Evolutionary conservation across 2,329 filamentous ascomycete genomes (phyloP).

Genomic region (Phyllosticta citriasiana): DNA sequence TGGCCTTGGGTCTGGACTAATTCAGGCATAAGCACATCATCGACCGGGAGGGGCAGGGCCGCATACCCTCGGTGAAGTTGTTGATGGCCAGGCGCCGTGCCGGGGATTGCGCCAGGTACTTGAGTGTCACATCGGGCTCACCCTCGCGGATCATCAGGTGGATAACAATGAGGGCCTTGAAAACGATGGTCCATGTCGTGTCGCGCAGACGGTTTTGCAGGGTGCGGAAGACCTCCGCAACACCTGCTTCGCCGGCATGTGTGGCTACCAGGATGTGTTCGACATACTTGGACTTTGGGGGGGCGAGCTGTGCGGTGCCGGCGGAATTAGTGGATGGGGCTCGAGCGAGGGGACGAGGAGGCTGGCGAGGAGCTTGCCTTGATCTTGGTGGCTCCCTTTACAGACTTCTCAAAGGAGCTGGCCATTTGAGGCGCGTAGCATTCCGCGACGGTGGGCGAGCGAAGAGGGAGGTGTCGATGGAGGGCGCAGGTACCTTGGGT

Average conservation of each 20-base stretch:
- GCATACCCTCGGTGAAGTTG: constrained; percentile 81
- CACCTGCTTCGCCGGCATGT: constrained; percentile 85
- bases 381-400: constrained; percentile 97
- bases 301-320: constrained; percentile 57
- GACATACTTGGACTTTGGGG: constrained; percentile 98
- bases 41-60: background rate
- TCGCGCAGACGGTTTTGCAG: constrained; percentile 82
- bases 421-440: constrained; percentile 46
- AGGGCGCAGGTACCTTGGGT: background rate
- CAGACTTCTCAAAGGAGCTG: constrained; percentile 94
- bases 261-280: constrained; percentile 95
- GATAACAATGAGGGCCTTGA: constrained; percentile 92
- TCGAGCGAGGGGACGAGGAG: constrained; percentile 6
- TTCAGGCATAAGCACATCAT: background rate
- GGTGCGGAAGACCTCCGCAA: constrained; percentile 90
- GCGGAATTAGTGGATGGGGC: constrained; percentile 16
- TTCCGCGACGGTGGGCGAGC: constrained; percentile 2
- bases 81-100: constrained; percentile 72
- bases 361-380: constrained; percentile 50
- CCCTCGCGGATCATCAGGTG: constrained; percentile 98
- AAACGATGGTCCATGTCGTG: constrained; percentile 98
- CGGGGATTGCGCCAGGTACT: constrained; percentile 72
- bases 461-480: background rate
- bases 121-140: constrained; percentile 75
- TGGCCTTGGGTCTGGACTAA: constrained; percentile 86